Evolutionary conservation across 1,284 basidiomycete species (phyloP).

Genomic region (Microbotryomycetes sp.): DNA sequence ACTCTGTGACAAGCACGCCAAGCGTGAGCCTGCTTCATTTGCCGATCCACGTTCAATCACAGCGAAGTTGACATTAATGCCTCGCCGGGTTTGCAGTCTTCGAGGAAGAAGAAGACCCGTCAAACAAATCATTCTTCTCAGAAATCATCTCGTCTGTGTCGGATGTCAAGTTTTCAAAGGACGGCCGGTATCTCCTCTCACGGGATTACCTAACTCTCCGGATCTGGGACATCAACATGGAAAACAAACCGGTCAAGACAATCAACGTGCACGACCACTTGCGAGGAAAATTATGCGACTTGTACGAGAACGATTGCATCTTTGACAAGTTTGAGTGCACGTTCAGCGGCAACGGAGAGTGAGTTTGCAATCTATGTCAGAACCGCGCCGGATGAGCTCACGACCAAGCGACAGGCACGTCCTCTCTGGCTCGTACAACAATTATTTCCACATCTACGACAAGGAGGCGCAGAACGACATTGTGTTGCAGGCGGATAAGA

Average conservation of each 20-base stretch:
- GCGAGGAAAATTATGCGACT: constrained; percentile 91
- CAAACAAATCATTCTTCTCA: constrained; percentile 98
- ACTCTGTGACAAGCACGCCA: constrained; percentile 90
- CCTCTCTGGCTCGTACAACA: constrained; percentile 96
- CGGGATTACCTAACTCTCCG: constrained; percentile 96
- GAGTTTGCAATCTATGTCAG: constrained; percentile 42
- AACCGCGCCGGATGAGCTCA: not conserved
- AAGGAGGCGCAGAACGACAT: constrained; percentile 82
- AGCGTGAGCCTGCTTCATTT: constrained; percentile 56
- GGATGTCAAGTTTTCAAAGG: constrained; percentile 97
- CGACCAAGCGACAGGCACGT: constrained; percentile 58
- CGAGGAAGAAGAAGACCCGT: constrained; percentile 96
- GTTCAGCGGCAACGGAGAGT: constrained; percentile 93
- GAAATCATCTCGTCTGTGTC: constrained; percentile 99
- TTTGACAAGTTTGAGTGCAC: constrained; percentile 99
- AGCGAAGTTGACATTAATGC: not conserved
- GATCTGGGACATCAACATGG: constrained; percentile 99
- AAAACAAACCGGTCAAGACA: constrained; percentile 89
- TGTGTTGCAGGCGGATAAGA: constrained; percentile 97
- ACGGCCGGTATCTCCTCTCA: constrained; percentile 93
- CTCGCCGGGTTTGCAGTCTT: constrained; percentile 56
- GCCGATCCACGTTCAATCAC: not conserved
- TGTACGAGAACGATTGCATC: constrained; percentile 99
- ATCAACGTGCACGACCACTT: constrained; percentile 99
- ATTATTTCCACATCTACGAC: constrained; percentile 99